Evolutionary conservation across 2,329 filamentous ascomycete genomes (phyloP).

Genomic region (Phaeosphaeria sp.): DNA sequence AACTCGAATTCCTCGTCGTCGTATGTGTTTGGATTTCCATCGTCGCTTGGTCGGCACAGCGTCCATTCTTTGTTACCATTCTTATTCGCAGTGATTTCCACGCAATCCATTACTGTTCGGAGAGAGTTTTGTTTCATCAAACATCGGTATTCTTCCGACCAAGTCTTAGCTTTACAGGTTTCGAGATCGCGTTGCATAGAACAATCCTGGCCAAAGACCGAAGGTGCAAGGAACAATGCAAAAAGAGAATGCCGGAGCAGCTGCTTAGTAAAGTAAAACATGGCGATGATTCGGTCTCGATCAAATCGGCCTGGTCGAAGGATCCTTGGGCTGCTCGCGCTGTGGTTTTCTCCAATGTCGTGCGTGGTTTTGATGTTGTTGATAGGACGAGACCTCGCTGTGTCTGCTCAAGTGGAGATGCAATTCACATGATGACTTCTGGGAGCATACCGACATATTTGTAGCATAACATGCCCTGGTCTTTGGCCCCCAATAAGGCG

Average conservation of each 20-base stretch:
- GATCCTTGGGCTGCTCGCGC: not conserved
- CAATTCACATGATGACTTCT: not conserved
- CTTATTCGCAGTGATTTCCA: not conserved
- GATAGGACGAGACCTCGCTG: no score
- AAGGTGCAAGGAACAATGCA: not conserved
- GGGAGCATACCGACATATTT: not conserved
- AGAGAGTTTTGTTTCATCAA: not conserved
- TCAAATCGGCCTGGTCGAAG: not conserved
- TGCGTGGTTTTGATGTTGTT: not conserved
- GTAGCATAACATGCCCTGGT: not conserved
- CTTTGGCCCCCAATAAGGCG: not conserved
- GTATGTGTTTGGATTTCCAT: not conserved
- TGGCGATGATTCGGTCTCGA: not conserved
- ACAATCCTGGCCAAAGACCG: not conserved
- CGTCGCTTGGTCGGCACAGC: not conserved
- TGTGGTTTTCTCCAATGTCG: not conserved
- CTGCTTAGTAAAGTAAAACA: not conserved
- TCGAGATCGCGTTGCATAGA: not conserved
- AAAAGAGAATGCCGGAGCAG: not conserved
- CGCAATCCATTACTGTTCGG: constrained; percentile 1
- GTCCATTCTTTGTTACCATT: not conserved
- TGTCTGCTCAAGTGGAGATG: not conserved
- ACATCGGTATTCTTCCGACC: not conserved
- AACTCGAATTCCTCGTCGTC: not conserved
- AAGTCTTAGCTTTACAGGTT: not conserved